These are phyloP conservation scores for Tylopilus felleus DNA, from an alignment of 768 basidiomycete species.

Conservation along the genomic window DNA sequence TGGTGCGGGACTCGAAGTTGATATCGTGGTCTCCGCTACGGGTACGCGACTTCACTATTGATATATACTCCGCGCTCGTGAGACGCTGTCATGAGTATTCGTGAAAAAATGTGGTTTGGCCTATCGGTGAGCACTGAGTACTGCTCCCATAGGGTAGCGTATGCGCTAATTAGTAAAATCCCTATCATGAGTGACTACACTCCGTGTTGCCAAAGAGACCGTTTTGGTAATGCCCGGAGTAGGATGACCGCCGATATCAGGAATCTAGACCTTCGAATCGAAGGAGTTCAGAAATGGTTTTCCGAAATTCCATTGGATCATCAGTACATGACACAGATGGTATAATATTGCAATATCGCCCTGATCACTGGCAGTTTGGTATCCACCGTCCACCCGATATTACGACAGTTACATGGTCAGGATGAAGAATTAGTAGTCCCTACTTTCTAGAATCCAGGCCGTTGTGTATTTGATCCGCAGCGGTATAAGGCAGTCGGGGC, in stretches of 20 bases:
- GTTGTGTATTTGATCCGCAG: constrained; percentile 8
- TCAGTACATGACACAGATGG: not conserved
- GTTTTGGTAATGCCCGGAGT: not conserved
- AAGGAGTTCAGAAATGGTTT: not conserved
- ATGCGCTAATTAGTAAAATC: not conserved
- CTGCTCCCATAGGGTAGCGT: not conserved
- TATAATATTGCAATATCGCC: not conserved
- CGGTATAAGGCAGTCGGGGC: not conserved
- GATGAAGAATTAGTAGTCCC: not conserved
- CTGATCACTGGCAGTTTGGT: not conserved
- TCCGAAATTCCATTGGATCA: not conserved
- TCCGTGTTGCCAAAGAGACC: constrained; percentile 4
- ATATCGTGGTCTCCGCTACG: no score
- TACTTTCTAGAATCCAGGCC: not conserved
- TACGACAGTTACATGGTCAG: not conserved
- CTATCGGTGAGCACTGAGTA: not conserved
- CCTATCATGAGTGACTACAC: not conserved
- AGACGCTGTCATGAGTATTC: no score
- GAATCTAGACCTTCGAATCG: constrained; percentile 7
- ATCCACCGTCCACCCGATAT: not conserved
- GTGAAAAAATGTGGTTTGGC: constrained; percentile 29
- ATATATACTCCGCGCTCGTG: no score
- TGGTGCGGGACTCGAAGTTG: no score
- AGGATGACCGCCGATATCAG: not conserved
- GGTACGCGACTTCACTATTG: no score